Percentiles rank a stretch among this genome's conserved stretches.
Conservation (phyloP, 1,139 yeast genomes). For the Geotrichum reessii region DNA sequence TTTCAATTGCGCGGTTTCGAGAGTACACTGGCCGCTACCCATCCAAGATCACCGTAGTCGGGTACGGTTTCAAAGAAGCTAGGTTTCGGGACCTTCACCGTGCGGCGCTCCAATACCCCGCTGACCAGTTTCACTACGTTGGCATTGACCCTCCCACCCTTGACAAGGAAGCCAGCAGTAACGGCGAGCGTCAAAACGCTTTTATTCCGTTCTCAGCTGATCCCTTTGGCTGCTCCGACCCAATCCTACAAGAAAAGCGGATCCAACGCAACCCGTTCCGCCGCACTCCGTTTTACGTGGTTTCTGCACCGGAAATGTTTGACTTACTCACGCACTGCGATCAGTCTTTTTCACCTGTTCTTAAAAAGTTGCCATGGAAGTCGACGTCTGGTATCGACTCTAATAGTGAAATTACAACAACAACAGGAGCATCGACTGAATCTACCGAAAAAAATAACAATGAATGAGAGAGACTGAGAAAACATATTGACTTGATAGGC, state of each 20-base stretch:
- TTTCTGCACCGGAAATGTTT: slow-evolving; percentile 24
- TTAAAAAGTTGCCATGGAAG: not conserved
- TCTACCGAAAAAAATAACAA: not conserved
- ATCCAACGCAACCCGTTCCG: slow-evolving; percentile 55
- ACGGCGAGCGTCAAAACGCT: slow-evolving; percentile 51
- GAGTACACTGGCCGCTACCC: slow-evolving; percentile 51
- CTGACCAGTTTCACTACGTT: slow-evolving; percentile 42
- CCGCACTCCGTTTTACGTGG: slow-evolving; percentile 42
- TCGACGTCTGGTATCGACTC: not conserved
- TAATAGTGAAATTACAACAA: not conserved
- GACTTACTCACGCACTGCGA: slow-evolving; percentile 22
- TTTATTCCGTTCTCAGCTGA: slow-evolving; percentile 51
- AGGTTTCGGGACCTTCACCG: slow-evolving; percentile 59
- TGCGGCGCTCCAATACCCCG: slow-evolving; percentile 43
- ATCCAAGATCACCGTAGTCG: slow-evolving; percentile 49
- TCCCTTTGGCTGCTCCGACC: slow-evolving; percentile 52
- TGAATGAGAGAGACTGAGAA: no score
- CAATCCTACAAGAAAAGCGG: slow-evolving; percentile 42
- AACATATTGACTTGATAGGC: not conserved
- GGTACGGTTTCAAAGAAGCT: slow-evolving; percentile 64
- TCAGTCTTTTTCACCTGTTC: not conserved
- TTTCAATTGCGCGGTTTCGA: slow-evolving; percentile 53
- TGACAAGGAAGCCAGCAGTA: slow-evolving; percentile 24
- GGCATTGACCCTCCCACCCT: slow-evolving; percentile 49
- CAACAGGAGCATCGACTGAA: not conserved